A percentile compares a stretch with the other conserved stretches of the same genome.
Conservation (phyloP, 208 protist species). For the Acanthamoeba sp. region DNA sequence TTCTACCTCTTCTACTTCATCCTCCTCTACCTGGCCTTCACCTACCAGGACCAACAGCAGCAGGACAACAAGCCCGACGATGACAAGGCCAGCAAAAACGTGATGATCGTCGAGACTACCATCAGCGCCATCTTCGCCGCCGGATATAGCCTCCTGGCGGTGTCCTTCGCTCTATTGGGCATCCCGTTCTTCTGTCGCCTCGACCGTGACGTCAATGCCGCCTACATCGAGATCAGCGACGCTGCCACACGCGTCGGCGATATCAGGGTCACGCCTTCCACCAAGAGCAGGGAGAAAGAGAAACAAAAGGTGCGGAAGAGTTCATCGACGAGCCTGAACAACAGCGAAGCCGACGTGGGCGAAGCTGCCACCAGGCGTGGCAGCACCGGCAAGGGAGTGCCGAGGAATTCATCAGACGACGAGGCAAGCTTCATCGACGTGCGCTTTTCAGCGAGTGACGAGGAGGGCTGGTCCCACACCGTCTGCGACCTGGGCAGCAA, state of each 20-base stretch:
- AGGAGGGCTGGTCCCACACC: neutral
- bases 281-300: too few relatives aligned
- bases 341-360: neutral
- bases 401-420: too few relatives aligned
- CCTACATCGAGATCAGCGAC: neutral
- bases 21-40: constrained; percentile 41
- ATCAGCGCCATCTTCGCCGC: constrained; percentile 8
- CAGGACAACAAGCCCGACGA: neutral
- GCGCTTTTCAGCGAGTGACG: neutral
- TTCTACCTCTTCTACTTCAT: constrained; percentile 26
- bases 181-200: constrained; percentile 6
- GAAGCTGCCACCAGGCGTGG: neutral
- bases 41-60: neutral
- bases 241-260: too few relatives aligned
- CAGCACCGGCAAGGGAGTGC: neutral
- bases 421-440: neutral
- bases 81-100: neutral
- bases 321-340: constrained; percentile 7
- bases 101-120: neutral
- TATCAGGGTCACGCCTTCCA: too few relatives aligned
- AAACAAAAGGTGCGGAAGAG: neutral
- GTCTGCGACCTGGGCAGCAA: neutral
- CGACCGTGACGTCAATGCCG: neutral
- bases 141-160: neutral
- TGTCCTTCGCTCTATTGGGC: neutral